Evolutionary conservation across 768 basidiomycete species (phyloP).

Genomic region (Kondoa malvinella): DNA sequence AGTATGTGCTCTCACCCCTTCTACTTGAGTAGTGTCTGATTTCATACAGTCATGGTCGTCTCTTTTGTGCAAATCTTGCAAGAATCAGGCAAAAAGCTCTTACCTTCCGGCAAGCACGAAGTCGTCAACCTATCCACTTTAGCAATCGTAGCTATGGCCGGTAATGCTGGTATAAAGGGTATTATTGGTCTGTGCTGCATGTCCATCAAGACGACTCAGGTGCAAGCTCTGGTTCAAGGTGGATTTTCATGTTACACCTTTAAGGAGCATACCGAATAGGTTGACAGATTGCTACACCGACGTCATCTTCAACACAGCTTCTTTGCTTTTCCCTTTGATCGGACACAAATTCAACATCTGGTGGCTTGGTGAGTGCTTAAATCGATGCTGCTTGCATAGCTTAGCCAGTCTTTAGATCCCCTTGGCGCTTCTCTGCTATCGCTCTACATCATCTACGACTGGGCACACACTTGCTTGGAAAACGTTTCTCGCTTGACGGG

Average conservation of each 20-base stretch:
- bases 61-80: conserved; percentile 14
- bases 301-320: conserved; percentile 17
- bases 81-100: conserved; percentile 7
- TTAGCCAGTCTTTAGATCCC: neutral
- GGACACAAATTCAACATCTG: conserved; percentile 9
- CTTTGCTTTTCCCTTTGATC: conserved; percentile 10
- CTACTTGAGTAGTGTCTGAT: neutral
- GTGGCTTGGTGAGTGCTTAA: conserved; percentile 9
- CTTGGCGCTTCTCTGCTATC: conserved; percentile 13
- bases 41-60: conserved; percentile 16
- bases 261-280: neutral
- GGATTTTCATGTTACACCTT: neutral
- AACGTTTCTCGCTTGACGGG: conserved; percentile 10
- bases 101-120: neutral
- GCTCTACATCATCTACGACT: conserved; percentile 14
- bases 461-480: conserved; percentile 12
- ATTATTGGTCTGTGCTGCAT: conserved; percentile 12
- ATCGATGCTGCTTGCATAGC: neutral
- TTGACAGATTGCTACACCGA: conserved; percentile 12
- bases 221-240: conserved; percentile 12
- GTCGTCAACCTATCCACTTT: conserved; percentile 5
- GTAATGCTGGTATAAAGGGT: conserved; percentile 10
- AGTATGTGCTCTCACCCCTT: neutral
- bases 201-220: conserved; percentile 10
- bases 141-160: conserved; percentile 10